phyloP scores from a whole-genome alignment of 345 rosid species.

The Aethionema arabicum region DNA sequence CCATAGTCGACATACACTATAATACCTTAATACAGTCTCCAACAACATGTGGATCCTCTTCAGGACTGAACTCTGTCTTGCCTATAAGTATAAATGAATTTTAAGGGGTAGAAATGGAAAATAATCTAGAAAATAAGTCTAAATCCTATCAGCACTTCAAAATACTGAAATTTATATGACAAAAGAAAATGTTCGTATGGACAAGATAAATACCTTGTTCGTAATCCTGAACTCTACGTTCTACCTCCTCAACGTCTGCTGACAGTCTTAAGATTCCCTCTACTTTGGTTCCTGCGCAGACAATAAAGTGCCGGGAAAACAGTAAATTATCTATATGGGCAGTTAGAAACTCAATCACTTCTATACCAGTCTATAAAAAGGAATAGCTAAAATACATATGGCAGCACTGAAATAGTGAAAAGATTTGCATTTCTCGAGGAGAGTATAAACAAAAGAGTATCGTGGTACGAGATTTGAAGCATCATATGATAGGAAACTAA shows the following conservation, averaged over 20 bases:
- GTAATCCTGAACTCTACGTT: constrained; percentile 83
- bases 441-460: constrained; percentile 6
- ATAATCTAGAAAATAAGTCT: constrained; percentile 7
- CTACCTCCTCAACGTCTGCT: constrained; percentile 99
- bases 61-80: constrained; percentile 72
- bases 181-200: constrained; percentile 25
- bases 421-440: neutral
- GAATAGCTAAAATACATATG: neutral
- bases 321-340: constrained; percentile 2
- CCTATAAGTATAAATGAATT: constrained; percentile 44
- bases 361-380: constrained; percentile 2
- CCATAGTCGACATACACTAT: constrained; percentile 24
- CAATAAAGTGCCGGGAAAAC: constrained; percentile 33
- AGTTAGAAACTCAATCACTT: constrained; percentile 2
- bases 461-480: neutral
- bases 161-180: neutral
- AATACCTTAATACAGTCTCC: constrained; percentile 98
- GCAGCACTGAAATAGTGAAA: neutral
- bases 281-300: constrained; percentile 60
- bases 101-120: neutral
- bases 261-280: constrained; percentile 95
- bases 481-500: neutral
- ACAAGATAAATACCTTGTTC: constrained; percentile 67
- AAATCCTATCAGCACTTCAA: neutral
- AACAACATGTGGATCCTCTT: constrained; percentile 97